Percentiles rank a stretch among this genome's conserved stretches.
phyloP scores from a whole-genome alignment of 1,284 basidiomycete genomes.

The Puccinia sorghi region DNA sequence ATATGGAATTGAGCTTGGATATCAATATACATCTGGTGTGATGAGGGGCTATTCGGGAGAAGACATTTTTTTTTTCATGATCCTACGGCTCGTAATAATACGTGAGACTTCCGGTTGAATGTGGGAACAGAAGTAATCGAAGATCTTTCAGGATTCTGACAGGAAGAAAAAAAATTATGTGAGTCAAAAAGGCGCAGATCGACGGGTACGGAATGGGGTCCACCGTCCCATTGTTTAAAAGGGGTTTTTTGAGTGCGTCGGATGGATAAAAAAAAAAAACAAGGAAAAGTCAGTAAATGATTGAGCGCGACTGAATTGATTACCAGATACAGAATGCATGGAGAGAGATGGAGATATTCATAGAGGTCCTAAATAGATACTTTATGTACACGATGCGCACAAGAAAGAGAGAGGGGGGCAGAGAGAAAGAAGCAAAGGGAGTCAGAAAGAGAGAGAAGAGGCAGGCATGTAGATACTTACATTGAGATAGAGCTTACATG shows the following conservation, averaged over 20 bases:
- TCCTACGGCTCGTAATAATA: constrained; percentile 27
- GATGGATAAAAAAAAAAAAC: constrained; percentile 30
- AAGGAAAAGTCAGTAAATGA: constrained; percentile 15
- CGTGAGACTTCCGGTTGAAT: constrained; percentile 32
- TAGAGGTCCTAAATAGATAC: constrained; percentile 5
- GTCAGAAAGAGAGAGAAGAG: constrained; percentile 28
- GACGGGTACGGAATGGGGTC: constrained; percentile 23
- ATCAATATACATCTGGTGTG: constrained; percentile 21
- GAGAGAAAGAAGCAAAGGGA: constrained; percentile 5
- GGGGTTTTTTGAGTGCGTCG: constrained; percentile 29
- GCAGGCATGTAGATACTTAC: constrained; percentile 20
- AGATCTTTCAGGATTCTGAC: constrained; percentile 30
- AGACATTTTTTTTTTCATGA: constrained; percentile 20
- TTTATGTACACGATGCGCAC: constrained; percentile 17
- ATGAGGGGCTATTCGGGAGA: constrained; percentile 17
- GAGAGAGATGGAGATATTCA: constrained; percentile 26
- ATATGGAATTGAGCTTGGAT: constrained; percentile 17
- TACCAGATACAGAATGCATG: constrained; percentile 28
- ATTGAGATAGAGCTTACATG: constrained; percentile 41
- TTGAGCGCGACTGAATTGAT: constrained; percentile 33
- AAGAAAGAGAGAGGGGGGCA: neutral
- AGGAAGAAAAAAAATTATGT: constrained; percentile 40
- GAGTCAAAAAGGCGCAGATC: constrained; percentile 25
- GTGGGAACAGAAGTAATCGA: constrained; percentile 22
- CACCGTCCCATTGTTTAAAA: constrained; percentile 13